Evolutionary conservation across 2,329 filamentous ascomycete species (phyloP).

Genomic region (Diaporthe citrichinensis): DNA sequence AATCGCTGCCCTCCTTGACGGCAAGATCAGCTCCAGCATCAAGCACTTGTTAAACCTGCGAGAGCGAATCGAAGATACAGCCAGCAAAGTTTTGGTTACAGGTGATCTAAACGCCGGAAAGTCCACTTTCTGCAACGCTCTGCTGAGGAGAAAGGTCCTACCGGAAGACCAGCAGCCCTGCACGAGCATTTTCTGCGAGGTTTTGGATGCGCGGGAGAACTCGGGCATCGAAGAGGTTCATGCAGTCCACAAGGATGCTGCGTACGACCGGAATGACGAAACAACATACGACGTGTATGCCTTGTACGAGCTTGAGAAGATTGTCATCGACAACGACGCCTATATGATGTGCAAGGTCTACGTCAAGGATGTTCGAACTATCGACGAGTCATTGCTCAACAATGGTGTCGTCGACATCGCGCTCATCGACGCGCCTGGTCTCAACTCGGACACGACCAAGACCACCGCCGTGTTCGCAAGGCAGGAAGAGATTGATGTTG

Average conservation of each 20-base stretch:
- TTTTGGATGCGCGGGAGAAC: constrained; percentile 92
- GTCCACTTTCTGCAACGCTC: constrained; percentile 98
- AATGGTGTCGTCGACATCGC: constrained; percentile 99
- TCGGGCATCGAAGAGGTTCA: constrained; percentile 94
- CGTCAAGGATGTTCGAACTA: constrained; percentile 87
- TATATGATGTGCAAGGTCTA: constrained; percentile 99
- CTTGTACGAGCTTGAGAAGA: constrained; percentile 84
- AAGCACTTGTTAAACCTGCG: constrained; percentile 89
- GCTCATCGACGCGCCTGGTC: constrained; percentile 93
- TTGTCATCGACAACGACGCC: constrained; percentile 88
- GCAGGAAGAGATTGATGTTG: constrained; percentile 98
- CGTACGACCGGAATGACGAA: constrained; percentile 92
- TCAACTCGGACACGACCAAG: constrained; percentile 96
- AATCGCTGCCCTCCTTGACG: constrained; percentile 90
- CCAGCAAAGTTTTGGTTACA: constrained; percentile 96
- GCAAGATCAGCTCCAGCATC: constrained; percentile 94
- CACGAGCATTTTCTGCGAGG: constrained; percentile 98
- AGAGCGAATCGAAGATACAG: constrained; percentile 96
- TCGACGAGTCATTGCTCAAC: constrained; percentile 94
- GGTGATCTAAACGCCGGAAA: constrained; percentile 98
- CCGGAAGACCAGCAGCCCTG: constrained; percentile 98
- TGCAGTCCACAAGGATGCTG: constrained; percentile 84
- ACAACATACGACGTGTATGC: constrained; percentile 92
- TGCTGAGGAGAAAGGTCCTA: constrained; percentile 90
- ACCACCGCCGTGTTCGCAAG: constrained; percentile 97